Percentiles rank a stretch among this genome's conserved stretches.
phyloP scores from a whole-genome alignment of 228 moss, liverwort and hornwort genomes.

The Sphagnum magellanicum region DNA sequence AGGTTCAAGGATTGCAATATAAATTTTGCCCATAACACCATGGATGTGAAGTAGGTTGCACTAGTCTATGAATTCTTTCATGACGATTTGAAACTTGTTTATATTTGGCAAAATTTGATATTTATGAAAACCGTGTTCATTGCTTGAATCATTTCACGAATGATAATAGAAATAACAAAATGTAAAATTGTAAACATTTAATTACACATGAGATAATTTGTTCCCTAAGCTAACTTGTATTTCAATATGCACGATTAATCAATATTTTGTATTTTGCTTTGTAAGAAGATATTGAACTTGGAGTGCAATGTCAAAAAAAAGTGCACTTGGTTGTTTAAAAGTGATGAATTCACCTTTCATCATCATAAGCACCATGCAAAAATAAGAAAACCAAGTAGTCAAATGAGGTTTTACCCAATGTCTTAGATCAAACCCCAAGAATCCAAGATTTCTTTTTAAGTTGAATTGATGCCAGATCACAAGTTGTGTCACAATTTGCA shows the following conservation, averaged over 20 bases:
- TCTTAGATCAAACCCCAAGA: not conserved
- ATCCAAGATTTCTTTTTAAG: not conserved
- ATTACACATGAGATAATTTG: not conserved
- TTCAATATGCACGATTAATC: not conserved
- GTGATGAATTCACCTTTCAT: not conserved
- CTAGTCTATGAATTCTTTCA: constrained; percentile 1
- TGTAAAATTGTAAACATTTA: not conserved
- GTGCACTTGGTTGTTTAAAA: not conserved
- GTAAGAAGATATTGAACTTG: not conserved
- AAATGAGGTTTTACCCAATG: not conserved
- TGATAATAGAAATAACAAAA: not conserved
- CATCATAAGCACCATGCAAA: not conserved
- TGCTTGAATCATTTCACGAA: not conserved
- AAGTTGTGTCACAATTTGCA: not conserved
- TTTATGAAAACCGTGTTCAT: not conserved
- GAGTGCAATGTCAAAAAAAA: not conserved
- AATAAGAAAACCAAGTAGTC: not conserved
- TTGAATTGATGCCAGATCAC: not conserved
- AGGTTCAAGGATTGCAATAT: constrained; percentile 3
- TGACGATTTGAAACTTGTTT: constrained; percentile 1
- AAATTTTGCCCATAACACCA: not conserved
- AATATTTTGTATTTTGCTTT: not conserved
- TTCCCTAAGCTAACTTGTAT: not conserved
- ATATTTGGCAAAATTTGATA: not conserved
- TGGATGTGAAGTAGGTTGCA: constrained; percentile 1